These are phyloP conservation scores for Cyclanthera cordifolia DNA, from an alignment of 306 rosid genomes.

Conservation along the genomic window DNA sequence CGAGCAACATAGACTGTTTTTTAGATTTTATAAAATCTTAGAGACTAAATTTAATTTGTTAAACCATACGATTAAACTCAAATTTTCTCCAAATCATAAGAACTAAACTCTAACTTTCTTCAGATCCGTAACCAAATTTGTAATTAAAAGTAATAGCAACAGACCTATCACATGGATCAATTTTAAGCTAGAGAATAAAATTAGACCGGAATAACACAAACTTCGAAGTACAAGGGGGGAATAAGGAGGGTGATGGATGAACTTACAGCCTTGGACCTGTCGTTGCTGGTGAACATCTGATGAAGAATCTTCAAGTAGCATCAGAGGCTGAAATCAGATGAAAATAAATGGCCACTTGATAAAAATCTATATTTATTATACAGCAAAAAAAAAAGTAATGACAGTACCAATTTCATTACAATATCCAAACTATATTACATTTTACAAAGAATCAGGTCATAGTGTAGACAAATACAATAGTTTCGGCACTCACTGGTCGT, in stretches of 20 bases:
- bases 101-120: too few species aligned
- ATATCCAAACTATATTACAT: slow-evolving; percentile 34
- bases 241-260: neutral
- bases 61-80: too few species aligned
- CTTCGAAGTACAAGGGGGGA: neutral
- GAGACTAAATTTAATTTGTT: too few species aligned
- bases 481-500: slow-evolving; percentile 31
- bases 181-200: too few species aligned
- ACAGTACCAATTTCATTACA: slow-evolving; percentile 16
- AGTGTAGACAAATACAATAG: slow-evolving; percentile 11
- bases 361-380: neutral
- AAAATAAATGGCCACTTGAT: neutral
- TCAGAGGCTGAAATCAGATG: slow-evolving; percentile 2
- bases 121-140: too few species aligned
- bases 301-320: slow-evolving; percentile 6
- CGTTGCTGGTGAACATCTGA: neutral
- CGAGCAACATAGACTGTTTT: too few species aligned
- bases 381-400: slow-evolving; percentile 8
- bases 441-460: slow-evolving; percentile 16
- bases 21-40: too few species aligned
- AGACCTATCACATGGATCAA: too few species aligned
- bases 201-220: too few species aligned
- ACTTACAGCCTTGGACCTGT: slow-evolving; percentile 1
- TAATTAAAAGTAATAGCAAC: too few species aligned
- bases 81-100: too few species aligned